Percentiles rank a stretch among this genome's conserved stretches.
phyloP scores from a whole-genome alignment of 345 rosid species.

The Syzygium aqueum region DNA sequence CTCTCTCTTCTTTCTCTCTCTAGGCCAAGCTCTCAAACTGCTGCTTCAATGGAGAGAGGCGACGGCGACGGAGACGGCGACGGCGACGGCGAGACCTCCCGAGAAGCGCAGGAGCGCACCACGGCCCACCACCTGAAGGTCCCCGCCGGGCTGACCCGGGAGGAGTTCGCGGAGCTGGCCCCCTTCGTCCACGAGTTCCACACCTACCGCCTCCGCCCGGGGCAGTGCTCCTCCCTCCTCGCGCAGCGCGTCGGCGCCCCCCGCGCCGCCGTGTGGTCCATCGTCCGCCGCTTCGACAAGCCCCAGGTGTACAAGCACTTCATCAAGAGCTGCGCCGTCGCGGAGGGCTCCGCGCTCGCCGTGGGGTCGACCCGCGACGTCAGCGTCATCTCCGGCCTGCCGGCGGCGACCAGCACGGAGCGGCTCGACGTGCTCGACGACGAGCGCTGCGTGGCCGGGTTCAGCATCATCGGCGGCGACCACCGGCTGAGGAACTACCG shows the following conservation, averaged over 20 bases:
- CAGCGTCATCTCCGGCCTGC: slow-evolving; percentile 11
- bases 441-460: slow-evolving; percentile 7
- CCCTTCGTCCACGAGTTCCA: slow-evolving; percentile 3
- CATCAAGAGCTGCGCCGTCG: slow-evolving; percentile 16
- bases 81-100: slow-evolving; percentile 1
- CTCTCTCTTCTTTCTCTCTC: neutral
- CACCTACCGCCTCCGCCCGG: slow-evolving; percentile 4
- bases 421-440: slow-evolving; percentile 16
- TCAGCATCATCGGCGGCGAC: slow-evolving; percentile 18
- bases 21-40: neutral
- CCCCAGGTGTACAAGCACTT: slow-evolving; percentile 22
- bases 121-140: neutral
- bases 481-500: slow-evolving; percentile 14
- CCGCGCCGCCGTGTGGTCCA: slow-evolving; percentile 9
- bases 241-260: slow-evolving; percentile 12
- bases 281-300: slow-evolving; percentile 17
- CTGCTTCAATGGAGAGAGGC: slow-evolving; percentile 1
- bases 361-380: slow-evolving; percentile 11
- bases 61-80: neutral
- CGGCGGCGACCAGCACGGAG: slow-evolving; percentile 12
- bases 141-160: neutral
- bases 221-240: slow-evolving; percentile 11
- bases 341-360: neutral
- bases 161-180: slow-evolving; percentile 1
- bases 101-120: neutral